A percentile compares a stretch with the other conserved stretches of the same genome.
These are phyloP conservation scores for Pseudogymnoascus sp. DNA, from an alignment of 2,329 filamentous ascomycete species.

Conservation along the genomic window DNA sequence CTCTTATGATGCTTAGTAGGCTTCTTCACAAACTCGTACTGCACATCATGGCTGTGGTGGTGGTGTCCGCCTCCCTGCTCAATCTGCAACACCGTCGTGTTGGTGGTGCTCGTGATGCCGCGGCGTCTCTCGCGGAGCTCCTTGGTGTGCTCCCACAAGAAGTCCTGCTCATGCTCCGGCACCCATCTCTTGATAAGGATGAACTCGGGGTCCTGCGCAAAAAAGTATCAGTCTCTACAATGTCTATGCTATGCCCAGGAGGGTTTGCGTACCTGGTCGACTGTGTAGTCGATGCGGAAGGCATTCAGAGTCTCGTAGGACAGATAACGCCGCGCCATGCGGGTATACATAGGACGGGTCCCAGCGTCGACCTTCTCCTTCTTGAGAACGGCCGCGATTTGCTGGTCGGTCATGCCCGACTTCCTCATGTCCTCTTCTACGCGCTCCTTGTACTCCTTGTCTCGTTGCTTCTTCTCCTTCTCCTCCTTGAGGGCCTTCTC, in stretches of 20 bases:
- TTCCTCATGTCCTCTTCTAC: conserved; percentile 51
- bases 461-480: conserved; percentile 29
- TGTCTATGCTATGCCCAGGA: background rate
- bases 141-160: conserved; percentile 64
- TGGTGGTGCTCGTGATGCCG: conserved; percentile 10
- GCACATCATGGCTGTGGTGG: conserved; percentile 17
- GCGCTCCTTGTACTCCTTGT: conserved; percentile 36
- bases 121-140: conserved; percentile 35
- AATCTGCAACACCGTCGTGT: conserved; percentile 16
- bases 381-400: conserved; percentile 51
- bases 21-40: conserved; percentile 26
- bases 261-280: conserved; percentile 41
- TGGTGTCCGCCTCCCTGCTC: conserved; percentile 20
- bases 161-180: conserved; percentile 61
- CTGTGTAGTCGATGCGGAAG: conserved; percentile 50
- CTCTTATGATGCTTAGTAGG: conserved; percentile 23
- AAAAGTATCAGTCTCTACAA: background rate
- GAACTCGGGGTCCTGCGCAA: conserved; percentile 55
- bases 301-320: conserved; percentile 53
- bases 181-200: conserved; percentile 69
- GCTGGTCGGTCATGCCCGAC: conserved; percentile 51
- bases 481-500: conserved; percentile 30
- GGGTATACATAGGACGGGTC: conserved; percentile 50
- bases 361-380: conserved; percentile 41
- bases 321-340: conserved; percentile 54